Percentiles rank a stretch among this genome's conserved stretches.
phyloP scores from a whole-genome alignment of 2,329 filamentous ascomycete species.

The Didymella arachidicola region DNA sequence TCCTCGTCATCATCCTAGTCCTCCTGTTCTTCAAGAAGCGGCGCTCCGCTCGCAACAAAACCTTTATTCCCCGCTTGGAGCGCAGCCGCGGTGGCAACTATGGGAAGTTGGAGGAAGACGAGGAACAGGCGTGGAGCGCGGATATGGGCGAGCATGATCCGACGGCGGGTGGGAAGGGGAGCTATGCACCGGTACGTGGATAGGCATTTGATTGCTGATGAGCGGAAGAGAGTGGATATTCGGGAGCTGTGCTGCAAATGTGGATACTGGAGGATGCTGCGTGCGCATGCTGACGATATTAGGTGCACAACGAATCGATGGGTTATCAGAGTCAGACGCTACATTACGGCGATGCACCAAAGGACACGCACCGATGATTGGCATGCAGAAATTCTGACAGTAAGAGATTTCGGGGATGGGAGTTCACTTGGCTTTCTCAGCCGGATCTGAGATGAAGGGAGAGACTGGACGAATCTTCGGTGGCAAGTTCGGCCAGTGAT shows the following conservation, averaged over 20 bases:
- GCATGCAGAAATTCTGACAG: no score
- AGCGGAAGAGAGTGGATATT: no score
- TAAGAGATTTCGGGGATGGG: no score
- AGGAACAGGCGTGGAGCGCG: slow-evolving; percentile 18
- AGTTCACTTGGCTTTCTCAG: background rate
- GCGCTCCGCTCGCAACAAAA: background rate
- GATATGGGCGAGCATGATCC: slow-evolving; percentile 8
- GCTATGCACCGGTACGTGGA: slow-evolving; percentile 13
- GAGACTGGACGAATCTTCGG: no score
- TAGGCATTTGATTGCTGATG: background rate
- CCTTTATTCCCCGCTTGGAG: slow-evolving; percentile 7
- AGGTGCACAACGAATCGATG: slow-evolving; percentile 19
- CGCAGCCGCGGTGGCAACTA: slow-evolving; percentile 5
- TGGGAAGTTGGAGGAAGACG: slow-evolving; percentile 16
- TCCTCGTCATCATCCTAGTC: slow-evolving; percentile 13
- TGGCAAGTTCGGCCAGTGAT: no score
- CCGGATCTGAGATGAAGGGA: background rate
- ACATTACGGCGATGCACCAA: slow-evolving; percentile 1
- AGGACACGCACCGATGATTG: slow-evolving; percentile 10
- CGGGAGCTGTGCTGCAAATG: no score
- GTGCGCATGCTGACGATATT: no score
- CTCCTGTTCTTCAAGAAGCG: slow-evolving; percentile 16
- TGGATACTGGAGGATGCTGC: no score
- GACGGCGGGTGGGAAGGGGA: background rate
- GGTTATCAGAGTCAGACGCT: slow-evolving; percentile 19